These are phyloP conservation scores for Sindora glabra DNA, from an alignment of 306 rosid genomes.

Conservation along the genomic window DNA sequence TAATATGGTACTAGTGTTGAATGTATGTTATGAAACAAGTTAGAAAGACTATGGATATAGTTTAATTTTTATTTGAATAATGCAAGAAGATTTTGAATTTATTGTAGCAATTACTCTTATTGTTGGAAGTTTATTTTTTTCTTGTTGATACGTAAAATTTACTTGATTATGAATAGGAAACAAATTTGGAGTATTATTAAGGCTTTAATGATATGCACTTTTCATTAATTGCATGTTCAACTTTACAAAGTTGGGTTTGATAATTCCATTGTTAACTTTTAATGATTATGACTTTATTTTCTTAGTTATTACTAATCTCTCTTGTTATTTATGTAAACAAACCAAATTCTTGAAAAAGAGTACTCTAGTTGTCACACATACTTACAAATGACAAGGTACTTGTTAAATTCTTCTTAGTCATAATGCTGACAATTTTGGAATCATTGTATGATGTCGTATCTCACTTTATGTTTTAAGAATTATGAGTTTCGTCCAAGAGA, in stretches of 20 bases:
- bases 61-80: neutral
- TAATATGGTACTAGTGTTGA: neutral
- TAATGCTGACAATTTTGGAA: no score
- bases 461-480: no score
- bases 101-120: neutral
- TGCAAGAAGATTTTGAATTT: neutral
- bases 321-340: slow-evolving; percentile 20
- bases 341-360: no score
- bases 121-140: neutral
- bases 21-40: neutral
- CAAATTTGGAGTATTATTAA: neutral
- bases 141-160: neutral
- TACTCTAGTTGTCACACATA: no score
- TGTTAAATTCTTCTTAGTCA: no score
- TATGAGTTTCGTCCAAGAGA: no score
- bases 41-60: neutral
- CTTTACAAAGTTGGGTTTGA: neutral
- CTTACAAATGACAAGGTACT: no score
- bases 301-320: neutral
- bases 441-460: no score
- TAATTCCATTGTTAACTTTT: neutral
- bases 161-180: neutral
- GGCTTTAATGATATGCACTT: neutral
- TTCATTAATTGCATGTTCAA: neutral
- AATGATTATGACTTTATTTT: neutral